Percentiles rank a stretch among this genome's conserved stretches.
phyloP scores from a whole-genome alignment of 2,329 filamentous ascomycete genomes.

The Trichophyton schoenleinii region DNA sequence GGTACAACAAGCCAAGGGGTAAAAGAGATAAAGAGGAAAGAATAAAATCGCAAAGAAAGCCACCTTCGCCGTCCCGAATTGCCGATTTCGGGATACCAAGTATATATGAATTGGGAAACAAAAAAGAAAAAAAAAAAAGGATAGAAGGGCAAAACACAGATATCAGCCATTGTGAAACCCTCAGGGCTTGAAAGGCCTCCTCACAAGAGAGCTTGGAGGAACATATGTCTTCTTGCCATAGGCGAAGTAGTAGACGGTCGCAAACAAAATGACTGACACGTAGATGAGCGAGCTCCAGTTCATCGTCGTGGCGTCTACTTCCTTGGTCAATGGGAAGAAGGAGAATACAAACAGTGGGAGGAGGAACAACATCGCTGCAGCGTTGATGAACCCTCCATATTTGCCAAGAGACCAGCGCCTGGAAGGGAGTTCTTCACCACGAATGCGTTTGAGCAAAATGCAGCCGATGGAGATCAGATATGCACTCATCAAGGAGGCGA shows the following conservation, averaged over 20 bases:
- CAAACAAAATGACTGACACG: conserved; percentile 32
- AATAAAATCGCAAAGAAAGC: background rate
- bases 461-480: conserved; percentile 38
- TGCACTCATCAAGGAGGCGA: conserved; percentile 31
- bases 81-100: background rate
- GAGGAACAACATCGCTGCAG: conserved; percentile 29
- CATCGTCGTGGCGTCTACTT: conserved; percentile 29
- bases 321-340: conserved; percentile 32
- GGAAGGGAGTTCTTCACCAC: conserved; percentile 30
- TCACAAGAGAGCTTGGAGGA: conserved; percentile 27
- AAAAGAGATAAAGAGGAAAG: background rate
- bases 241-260: conserved; percentile 32
- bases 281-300: conserved; percentile 40
- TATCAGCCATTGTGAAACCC: background rate
- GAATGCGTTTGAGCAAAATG: conserved; percentile 33
- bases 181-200: conserved; percentile 14
- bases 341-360: conserved; percentile 31
- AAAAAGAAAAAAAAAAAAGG: background rate
- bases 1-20: background rate
- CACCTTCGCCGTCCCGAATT: background rate
- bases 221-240: conserved; percentile 32
- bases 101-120: background rate
- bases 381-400: conserved; percentile 34
- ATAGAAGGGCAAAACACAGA: background rate
- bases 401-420: conserved; percentile 36